A percentile compares a stretch with the other conserved stretches of the same genome.
Evolutionary conservation across 2,329 filamentous ascomycete genomes (phyloP).

Genomic region (Xylariaceae sp.): DNA sequence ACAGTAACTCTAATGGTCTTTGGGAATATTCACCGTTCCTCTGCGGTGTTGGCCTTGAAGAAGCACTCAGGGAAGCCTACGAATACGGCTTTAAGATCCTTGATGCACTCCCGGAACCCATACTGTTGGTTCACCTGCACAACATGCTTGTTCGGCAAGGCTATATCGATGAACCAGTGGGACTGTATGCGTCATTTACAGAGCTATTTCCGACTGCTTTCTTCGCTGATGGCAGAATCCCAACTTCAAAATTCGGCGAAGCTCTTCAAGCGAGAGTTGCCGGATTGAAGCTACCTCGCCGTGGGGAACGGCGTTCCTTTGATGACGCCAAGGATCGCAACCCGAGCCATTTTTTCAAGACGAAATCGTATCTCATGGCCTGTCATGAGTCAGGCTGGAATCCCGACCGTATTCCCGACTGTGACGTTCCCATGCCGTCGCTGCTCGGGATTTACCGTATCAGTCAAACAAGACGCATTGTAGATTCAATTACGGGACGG

Average conservation of each 20-base stretch:
- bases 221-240: conserved; percentile 29
- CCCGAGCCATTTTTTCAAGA: conserved; percentile 27
- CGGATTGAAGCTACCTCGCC: conserved; percentile 2
- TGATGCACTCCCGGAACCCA: conserved; percentile 37
- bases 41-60: conserved; percentile 41
- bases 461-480: conserved; percentile 21
- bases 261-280: conserved; percentile 16
- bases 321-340: conserved; percentile 17
- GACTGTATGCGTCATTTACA: conserved; percentile 30
- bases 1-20: conserved; percentile 38
- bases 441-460: conserved; percentile 28
- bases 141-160: conserved; percentile 42
- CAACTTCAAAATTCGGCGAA: conserved; percentile 27
- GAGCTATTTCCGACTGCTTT: conserved; percentile 25
- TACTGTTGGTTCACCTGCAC: conserved; percentile 40
- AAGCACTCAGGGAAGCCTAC: conserved; percentile 39
- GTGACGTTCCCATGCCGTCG: conserved; percentile 24
- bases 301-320: neutral
- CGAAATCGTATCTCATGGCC: conserved; percentile 30
- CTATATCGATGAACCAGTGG: conserved; percentile 33
- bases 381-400: conserved; percentile 34
- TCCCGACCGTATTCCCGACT: conserved; percentile 33
- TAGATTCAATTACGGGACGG: conserved; percentile 29
- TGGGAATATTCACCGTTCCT: conserved; percentile 46
- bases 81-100: conserved; percentile 33